phyloP scores from a whole-genome alignment of 148 eudicot species.

The Rhododendron mucronatum region DNA sequence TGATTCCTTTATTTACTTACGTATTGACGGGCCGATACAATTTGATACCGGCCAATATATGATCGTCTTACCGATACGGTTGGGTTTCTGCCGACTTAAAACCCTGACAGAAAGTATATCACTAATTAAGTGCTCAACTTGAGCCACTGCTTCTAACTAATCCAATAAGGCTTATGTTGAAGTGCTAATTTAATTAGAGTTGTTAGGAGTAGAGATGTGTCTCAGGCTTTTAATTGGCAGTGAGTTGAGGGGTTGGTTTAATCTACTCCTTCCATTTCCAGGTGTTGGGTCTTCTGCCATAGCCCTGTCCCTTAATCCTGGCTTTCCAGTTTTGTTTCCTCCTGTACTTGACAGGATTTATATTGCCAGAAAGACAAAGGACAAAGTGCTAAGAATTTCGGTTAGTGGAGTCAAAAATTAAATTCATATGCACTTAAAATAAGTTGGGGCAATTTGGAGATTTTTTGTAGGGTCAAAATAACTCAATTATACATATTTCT shows the following conservation, averaged over 20 bases:
- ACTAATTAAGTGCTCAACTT: background rate
- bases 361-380: background rate
- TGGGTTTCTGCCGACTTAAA: no score
- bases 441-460: no score
- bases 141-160: background rate
- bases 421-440: no score
- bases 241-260: background rate
- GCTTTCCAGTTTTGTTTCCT: background rate
- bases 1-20: background rate
- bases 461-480: no score
- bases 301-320: background rate
- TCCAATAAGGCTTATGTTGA: background rate
- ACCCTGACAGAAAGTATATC: background rate
- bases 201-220: background rate
- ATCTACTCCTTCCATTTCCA: background rate
- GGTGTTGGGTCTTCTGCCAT: background rate
- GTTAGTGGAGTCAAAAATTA: no score
- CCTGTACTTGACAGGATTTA: background rate
- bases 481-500: no score
- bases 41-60: background rate
- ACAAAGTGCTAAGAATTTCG: background rate
- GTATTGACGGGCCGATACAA: background rate
- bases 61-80: background rate
- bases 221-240: background rate
- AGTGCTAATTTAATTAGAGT: background rate